Conservation (phyloP, 1,284 basidiomycete genomes). For the Ganoderma leucocontextum region DNA sequence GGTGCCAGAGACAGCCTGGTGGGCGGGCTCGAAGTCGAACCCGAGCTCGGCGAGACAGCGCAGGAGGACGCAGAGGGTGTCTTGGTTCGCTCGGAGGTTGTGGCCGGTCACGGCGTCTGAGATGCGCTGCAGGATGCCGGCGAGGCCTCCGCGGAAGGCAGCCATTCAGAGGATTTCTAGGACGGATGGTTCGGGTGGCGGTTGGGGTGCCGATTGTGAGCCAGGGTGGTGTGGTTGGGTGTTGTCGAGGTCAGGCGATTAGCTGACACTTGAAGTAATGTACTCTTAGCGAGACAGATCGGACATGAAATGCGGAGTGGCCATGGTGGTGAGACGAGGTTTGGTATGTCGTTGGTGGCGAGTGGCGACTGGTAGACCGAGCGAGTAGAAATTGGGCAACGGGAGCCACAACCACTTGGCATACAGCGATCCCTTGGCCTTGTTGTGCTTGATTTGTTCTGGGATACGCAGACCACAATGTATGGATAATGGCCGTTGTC, state of each 20-base stretch:
- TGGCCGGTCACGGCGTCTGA: background rate
- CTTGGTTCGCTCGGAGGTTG: background rate
- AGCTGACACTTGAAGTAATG: too few species aligned
- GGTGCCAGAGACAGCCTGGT: background rate
- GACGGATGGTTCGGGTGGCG: background rate
- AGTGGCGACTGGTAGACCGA: background rate
- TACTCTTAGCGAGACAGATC: background rate
- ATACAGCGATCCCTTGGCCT: background rate
- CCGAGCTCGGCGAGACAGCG: conserved; percentile 14
- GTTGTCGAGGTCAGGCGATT: background rate
- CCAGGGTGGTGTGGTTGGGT: background rate
- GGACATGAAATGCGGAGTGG: background rate
- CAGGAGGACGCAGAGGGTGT: conserved; percentile 11
- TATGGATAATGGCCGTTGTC: too few species aligned
- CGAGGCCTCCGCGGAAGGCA: conserved; percentile 14
- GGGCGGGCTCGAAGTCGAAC: conserved; percentile 15
- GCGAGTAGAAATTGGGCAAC: background rate
- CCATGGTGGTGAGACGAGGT: background rate
- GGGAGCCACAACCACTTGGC: background rate
- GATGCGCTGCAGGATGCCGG: conserved; percentile 6
- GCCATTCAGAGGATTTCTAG: background rate
- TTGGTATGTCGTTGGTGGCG: background rate
- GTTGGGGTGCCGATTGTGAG: background rate
- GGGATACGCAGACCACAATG: background rate
- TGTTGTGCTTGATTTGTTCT: background rate